Conservation (phyloP, 768 basidiomycete genomes). For the Guyanaporus albipodus region DNA sequence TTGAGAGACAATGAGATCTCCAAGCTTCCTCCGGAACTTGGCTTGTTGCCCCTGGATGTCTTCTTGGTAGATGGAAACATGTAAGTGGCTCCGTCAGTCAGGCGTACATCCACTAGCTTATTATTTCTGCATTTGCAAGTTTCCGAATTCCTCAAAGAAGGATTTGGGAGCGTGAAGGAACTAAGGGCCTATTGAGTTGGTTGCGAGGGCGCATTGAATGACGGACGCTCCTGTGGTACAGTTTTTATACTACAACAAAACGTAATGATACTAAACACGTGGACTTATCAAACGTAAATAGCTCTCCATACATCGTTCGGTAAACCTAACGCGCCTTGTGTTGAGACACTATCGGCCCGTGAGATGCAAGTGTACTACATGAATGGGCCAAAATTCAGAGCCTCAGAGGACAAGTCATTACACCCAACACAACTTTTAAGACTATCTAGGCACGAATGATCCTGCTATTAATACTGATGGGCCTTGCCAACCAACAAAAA, state of each 20-base stretch:
- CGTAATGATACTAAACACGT: neutral
- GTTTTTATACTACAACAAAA: too few species aligned
- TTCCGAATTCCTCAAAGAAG: slow-evolving; percentile 79
- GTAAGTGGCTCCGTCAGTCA: slow-evolving; percentile 43
- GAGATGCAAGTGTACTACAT: too few species aligned
- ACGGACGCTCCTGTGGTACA: too few species aligned
- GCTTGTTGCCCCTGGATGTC: slow-evolving; percentile 72
- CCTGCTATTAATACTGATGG: too few species aligned
- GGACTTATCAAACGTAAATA: neutral
- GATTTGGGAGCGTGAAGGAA: slow-evolving; percentile 86
- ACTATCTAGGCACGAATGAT: too few species aligned
- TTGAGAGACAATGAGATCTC: slow-evolving; percentile 77
- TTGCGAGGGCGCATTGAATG: slow-evolving; percentile 69
- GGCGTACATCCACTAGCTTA: neutral
- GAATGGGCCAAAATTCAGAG: too few species aligned
- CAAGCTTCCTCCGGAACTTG: slow-evolving; percentile 64
- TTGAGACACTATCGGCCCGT: too few species aligned
- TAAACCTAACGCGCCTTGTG: too few species aligned
- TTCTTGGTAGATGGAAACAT: slow-evolving; percentile 82
- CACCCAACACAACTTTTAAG: too few species aligned
- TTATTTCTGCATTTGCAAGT: slow-evolving; percentile 32
- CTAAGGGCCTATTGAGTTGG: slow-evolving; percentile 78
- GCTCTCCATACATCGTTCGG: neutral
- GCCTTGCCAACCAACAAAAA: too few species aligned
- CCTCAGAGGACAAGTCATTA: too few species aligned